A percentile compares a stretch with the other conserved stretches of the same genome.
Evolutionary conservation across 148 eudicot genomes (phyloP).

Genomic region (Chenopodium suecicum): DNA sequence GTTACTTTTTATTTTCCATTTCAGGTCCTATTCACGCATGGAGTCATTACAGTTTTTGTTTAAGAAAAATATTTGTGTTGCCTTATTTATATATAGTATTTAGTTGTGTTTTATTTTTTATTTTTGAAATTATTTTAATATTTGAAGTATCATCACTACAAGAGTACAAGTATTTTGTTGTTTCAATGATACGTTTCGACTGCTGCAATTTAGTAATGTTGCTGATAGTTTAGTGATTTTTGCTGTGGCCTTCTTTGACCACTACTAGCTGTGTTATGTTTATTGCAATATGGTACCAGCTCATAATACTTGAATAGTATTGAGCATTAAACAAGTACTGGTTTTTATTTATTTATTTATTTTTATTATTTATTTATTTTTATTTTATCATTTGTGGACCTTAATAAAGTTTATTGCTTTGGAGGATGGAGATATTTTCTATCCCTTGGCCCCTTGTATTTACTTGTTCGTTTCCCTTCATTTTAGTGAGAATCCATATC

Average conservation of each 20-base stretch:
- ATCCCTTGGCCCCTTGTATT: background rate
- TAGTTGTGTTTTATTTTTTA: background rate
- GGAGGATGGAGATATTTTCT: background rate
- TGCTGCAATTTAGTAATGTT: background rate
- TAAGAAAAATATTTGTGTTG: background rate
- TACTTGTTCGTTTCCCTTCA: background rate
- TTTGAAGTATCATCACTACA: background rate
- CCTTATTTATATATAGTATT: background rate
- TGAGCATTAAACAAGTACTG: background rate
- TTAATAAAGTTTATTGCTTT: background rate
- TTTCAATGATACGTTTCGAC: background rate
- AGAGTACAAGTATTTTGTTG: background rate
- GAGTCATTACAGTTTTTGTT: background rate
- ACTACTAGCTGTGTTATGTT: background rate
- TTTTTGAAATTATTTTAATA: background rate
- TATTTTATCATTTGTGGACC: background rate
- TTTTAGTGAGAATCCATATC: background rate
- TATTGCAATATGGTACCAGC: background rate
- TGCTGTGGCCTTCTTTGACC: background rate
- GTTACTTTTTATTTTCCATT: background rate
- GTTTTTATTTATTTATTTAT: background rate
- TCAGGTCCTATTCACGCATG: background rate
- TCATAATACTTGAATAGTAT: background rate
- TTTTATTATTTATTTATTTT: background rate
- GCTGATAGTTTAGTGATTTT: background rate